phyloP scores from a whole-genome alignment of 768 basidiomycete genomes.

The Auricularia cornea region DNA sequence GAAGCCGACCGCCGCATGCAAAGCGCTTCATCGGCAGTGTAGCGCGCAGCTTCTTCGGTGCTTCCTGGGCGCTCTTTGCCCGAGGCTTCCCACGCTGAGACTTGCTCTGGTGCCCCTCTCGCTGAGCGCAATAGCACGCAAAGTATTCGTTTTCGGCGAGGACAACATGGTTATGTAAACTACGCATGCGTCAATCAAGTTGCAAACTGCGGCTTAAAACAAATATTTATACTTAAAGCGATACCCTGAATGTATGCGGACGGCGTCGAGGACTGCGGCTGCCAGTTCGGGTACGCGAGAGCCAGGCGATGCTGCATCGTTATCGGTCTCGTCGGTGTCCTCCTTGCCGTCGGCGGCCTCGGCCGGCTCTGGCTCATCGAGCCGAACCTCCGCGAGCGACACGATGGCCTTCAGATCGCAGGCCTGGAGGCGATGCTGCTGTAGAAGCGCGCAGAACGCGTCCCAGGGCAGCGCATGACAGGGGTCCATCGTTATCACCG shows the following conservation, averaged over 20 bases:
- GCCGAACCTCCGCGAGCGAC: too few relatives aligned
- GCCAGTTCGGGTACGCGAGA: too few relatives aligned
- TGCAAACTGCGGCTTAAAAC: too few relatives aligned
- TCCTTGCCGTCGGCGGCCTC: too few relatives aligned
- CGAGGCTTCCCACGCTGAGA: not conserved
- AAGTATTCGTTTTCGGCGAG: not conserved
- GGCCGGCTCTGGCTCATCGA: too few relatives aligned
- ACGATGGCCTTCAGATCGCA: too few relatives aligned
- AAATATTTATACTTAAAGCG: not conserved
- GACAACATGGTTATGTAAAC: not conserved
- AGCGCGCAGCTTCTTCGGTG: not conserved
- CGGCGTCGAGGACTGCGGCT: not conserved
- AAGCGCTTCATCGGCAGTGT: constrained; percentile 2
- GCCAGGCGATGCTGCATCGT: too few relatives aligned
- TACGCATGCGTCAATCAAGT: not conserved
- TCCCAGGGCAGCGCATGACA: too few relatives aligned
- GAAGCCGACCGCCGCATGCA: constrained; percentile 1
- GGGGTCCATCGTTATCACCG: too few relatives aligned
- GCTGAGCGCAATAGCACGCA: constrained; percentile 6
- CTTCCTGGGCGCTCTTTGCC: not conserved
- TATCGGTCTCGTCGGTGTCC: too few relatives aligned
- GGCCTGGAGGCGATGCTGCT: too few relatives aligned
- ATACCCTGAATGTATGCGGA: not conserved
- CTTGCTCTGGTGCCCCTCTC: constrained; percentile 6
- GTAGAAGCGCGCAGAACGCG: too few relatives aligned